These are phyloP conservation scores for Cutaneotrichosporon sp. DNA, from an alignment of 1,284 basidiomycete genomes.

Conservation along the genomic window DNA sequence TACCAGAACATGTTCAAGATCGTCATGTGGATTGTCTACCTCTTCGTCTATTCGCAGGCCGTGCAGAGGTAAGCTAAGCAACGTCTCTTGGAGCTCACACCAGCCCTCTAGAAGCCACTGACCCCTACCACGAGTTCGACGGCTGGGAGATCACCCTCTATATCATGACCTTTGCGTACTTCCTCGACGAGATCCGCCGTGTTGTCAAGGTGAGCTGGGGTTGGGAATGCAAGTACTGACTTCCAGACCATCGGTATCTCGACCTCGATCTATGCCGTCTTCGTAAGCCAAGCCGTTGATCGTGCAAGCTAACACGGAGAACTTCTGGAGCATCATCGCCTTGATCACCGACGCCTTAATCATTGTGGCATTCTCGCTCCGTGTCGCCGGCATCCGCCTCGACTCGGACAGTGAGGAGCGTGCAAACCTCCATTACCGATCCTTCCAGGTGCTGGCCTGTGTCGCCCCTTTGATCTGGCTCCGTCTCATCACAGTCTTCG, in stretches of 20 bases:
- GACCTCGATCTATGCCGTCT: conserved; percentile 33
- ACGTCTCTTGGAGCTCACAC: not conserved
- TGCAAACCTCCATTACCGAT: conserved; percentile 60
- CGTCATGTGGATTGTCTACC: conserved; percentile 76
- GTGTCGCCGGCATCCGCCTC: conserved; percentile 63
- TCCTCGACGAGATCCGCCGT: conserved; percentile 63
- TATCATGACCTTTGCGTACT: conserved; percentile 69
- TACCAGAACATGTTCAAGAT: conserved; percentile 58
- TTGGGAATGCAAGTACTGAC: not conserved
- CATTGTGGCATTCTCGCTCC: conserved; percentile 69
- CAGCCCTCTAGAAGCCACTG: conserved; percentile 41
- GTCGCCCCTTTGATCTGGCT: conserved; percentile 87
- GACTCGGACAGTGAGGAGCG: conserved; percentile 52
- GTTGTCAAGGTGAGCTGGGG: conserved; percentile 55
- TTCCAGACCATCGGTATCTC: conserved; percentile 41
- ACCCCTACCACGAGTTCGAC: conserved; percentile 59
- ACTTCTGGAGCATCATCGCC: conserved; percentile 75
- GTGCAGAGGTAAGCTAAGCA: conserved; percentile 56
- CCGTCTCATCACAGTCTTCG: conserved; percentile 57
- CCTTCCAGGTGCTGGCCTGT: conserved; percentile 83
- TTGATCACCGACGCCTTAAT: conserved; percentile 71
- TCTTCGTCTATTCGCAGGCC: conserved; percentile 80
- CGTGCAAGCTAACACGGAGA: conserved; percentile 6
- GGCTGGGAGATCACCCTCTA: conserved; percentile 76
- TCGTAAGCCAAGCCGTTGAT: conserved; percentile 31